phyloP scores from a whole-genome alignment of 2,329 filamentous ascomycete genomes.

The Penicillium corylophilum region DNA sequence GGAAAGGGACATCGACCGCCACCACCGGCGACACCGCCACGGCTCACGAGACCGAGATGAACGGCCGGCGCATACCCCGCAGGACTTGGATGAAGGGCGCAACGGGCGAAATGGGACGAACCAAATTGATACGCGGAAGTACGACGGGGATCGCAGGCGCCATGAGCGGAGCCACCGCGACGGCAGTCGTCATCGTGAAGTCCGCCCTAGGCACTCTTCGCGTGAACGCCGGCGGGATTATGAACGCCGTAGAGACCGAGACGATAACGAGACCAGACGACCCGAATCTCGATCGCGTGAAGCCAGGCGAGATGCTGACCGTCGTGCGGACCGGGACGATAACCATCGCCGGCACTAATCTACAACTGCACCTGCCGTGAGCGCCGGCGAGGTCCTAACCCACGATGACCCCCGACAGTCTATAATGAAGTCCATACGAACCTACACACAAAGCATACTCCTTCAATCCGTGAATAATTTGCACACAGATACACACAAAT shows the following conservation, averaged over 20 bases:
- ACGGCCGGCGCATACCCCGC: slow-evolving; percentile 27
- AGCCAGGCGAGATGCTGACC: too few relatives aligned
- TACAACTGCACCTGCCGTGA: background rate
- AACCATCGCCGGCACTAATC: too few relatives aligned
- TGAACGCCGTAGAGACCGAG: too few relatives aligned
- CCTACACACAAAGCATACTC: background rate
- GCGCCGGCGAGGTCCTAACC: slow-evolving; percentile 18
- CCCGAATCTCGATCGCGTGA: too few relatives aligned
- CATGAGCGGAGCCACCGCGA: slow-evolving; percentile 1
- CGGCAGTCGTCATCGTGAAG: slow-evolving; percentile 23
- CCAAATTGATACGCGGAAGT: slow-evolving; percentile 2
- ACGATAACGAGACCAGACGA: too few relatives aligned
- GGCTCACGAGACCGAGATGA: slow-evolving; percentile 31
- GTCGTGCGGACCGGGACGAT: too few relatives aligned
- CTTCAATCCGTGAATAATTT: background rate
- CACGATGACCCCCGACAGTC: slow-evolving; percentile 27
- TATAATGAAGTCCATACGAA: slow-evolving; percentile 5
- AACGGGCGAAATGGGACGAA: background rate
- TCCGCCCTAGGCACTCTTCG: slow-evolving; percentile 23
- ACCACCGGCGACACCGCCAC: slow-evolving; percentile 34
- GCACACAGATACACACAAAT: background rate
- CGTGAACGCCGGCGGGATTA: slow-evolving; percentile 21
- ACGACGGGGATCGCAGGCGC: background rate
- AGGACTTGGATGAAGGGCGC: slow-evolving; percentile 1
- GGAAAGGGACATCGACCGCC: slow-evolving; percentile 28